phyloP scores from a whole-genome alignment of 2,329 filamentous ascomycete species.

The Paracorniculantispora psalliotae region DNA sequence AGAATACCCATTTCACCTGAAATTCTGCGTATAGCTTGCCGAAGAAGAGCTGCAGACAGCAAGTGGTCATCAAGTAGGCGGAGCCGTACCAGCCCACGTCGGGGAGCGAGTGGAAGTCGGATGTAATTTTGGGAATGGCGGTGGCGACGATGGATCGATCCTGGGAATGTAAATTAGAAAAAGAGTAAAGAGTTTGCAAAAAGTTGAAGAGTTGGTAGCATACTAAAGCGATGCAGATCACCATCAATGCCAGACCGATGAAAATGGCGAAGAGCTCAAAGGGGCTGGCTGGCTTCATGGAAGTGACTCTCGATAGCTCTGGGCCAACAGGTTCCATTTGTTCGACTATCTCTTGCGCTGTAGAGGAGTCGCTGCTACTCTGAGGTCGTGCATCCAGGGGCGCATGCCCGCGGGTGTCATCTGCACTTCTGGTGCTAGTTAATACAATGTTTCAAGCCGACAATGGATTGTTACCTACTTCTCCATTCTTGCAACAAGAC shows the following conservation, averaged over 20 bases:
- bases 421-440: background rate
- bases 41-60: constrained; percentile 30
- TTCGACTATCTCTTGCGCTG: background rate
- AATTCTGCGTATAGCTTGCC: constrained; percentile 40
- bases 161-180: no score
- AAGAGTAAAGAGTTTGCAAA: no score
- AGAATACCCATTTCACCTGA: constrained; percentile 38
- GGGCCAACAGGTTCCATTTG: background rate
- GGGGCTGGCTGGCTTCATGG: background rate
- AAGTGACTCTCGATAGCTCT: background rate
- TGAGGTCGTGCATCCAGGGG: background rate
- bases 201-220: no score
- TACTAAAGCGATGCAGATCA: background rate
- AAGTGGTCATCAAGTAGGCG: constrained; percentile 39
- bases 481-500: background rate
- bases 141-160: constrained; percentile 41
- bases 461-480: background rate
- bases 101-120: constrained; percentile 36
- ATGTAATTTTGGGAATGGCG: constrained; percentile 45
- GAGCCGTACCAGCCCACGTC: constrained; percentile 51
- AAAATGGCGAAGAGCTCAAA: background rate
- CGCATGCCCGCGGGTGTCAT: background rate
- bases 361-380: background rate
- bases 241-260: background rate
- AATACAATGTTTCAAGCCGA: background rate